Percentiles rank a stretch among this genome's conserved stretches.
Evolutionary conservation across 2,329 filamentous ascomycete species (phyloP).

Genomic region (Fusarium udum): DNA sequence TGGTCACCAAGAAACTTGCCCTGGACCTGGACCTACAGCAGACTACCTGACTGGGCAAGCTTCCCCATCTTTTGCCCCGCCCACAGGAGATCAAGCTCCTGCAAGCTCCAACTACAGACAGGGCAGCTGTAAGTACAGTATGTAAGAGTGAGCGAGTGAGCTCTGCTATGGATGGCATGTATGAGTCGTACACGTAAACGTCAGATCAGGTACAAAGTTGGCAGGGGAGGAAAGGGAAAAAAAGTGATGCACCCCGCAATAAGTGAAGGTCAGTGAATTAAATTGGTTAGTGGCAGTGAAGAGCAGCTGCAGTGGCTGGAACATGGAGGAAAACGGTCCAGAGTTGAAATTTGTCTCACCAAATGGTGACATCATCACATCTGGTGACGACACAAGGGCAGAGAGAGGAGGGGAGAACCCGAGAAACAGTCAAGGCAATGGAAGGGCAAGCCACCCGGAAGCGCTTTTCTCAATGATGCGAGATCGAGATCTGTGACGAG

Average conservation of each 20-base stretch:
- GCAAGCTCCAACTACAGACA: background rate
- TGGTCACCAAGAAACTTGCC: background rate
- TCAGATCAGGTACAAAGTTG: slow-evolving; percentile 33
- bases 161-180: background rate
- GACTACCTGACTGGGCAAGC: slow-evolving; percentile 23
- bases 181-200: slow-evolving; percentile 17
- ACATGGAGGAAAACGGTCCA: slow-evolving; percentile 1
- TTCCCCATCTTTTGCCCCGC: slow-evolving; percentile 32
- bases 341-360: slow-evolving; percentile 24
- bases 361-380: slow-evolving; percentile 55
- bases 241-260: slow-evolving; percentile 12
- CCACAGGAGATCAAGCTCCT: slow-evolving; percentile 29
- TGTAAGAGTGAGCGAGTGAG: background rate
- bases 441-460: slow-evolving; percentile 36
- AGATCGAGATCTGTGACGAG: slow-evolving; percentile 39
- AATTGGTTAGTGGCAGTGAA: background rate
- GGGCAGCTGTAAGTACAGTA: background rate
- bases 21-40: background rate
- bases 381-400: slow-evolving; percentile 48
- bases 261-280: background rate
- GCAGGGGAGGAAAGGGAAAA: slow-evolving; percentile 3
- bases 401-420: slow-evolving; percentile 11
- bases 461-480: slow-evolving; percentile 33
- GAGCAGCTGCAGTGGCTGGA: background rate
- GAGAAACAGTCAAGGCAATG: background rate